phyloP scores from a whole-genome alignment of 2,329 filamentous ascomycete species.

The Podosphaera fusca region DNA sequence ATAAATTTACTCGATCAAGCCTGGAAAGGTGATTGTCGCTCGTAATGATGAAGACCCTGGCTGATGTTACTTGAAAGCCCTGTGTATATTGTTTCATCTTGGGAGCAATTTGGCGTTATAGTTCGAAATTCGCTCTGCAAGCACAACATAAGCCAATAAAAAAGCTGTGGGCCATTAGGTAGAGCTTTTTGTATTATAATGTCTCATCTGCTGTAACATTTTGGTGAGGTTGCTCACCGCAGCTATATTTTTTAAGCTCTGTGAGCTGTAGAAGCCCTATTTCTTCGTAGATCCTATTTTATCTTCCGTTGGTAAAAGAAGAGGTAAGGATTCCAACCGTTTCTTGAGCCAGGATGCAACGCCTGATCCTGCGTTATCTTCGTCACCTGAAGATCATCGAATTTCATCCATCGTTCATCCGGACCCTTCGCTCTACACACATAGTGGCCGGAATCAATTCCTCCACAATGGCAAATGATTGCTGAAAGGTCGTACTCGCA shows the following conservation, averaged over 20 bases:
- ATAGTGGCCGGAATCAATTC: slow-evolving; percentile 9
- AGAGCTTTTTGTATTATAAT: no score
- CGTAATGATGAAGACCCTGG: no score
- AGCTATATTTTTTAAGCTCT: neutral
- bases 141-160: no score
- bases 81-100: no score
- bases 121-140: no score
- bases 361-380: slow-evolving; percentile 2
- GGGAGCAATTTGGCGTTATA: no score
- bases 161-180: no score
- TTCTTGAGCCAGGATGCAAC: neutral
- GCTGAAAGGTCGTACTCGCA: slow-evolving; percentile 14
- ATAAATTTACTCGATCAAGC: no score
- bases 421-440: slow-evolving; percentile 7
- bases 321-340: slow-evolving; percentile 1
- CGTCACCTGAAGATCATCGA: slow-evolving; percentile 9
- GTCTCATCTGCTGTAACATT: neutral
- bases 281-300: neutral
- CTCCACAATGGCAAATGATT: slow-evolving; percentile 14
- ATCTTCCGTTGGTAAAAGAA: slow-evolving; percentile 1
- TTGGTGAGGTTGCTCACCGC: neutral
- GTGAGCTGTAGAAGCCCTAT: neutral
- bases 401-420: slow-evolving; percentile 9
- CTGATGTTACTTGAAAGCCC: no score
- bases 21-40: no score